These are phyloP conservation scores for Rosa lucieae DNA, from an alignment of 306 rosid genomes.

Conservation along the genomic window DNA sequence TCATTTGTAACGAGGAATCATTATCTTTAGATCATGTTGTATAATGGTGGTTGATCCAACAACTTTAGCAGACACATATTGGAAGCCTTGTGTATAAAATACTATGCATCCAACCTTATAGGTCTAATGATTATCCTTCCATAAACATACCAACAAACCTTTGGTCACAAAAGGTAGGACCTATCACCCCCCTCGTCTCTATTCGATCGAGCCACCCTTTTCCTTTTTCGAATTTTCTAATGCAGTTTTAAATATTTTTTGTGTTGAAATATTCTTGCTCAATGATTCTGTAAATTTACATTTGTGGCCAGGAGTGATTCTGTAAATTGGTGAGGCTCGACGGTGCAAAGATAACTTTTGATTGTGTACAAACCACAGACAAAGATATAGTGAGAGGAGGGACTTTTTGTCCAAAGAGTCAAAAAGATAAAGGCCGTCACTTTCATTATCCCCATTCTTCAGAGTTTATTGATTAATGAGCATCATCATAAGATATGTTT, in stretches of 20 bases:
- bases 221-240: neutral
- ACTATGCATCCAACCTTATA: neutral
- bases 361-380: slow-evolving; percentile 19
- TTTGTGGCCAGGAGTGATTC: neutral
- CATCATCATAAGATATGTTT: neutral
- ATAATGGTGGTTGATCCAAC: slow-evolving; percentile 8
- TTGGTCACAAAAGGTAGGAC: neutral
- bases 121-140: slow-evolving; percentile 24
- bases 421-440: slow-evolving; percentile 16
- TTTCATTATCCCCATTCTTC: neutral
- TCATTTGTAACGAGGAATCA: too few relatives aligned
- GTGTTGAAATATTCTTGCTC: neutral
- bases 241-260: neutral
- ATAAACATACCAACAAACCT: slow-evolving; percentile 17
- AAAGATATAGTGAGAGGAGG: neutral
- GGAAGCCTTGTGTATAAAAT: neutral
- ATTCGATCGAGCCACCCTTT: neutral
- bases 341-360: slow-evolving; percentile 22
- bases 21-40: too few relatives aligned
- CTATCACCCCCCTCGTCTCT: neutral
- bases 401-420: slow-evolving; percentile 13
- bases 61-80: slow-evolving; percentile 13
- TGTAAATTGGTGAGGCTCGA: slow-evolving; percentile 10
- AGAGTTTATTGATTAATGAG: neutral
- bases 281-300: neutral